Conservation (phyloP, 352 stramenopile genomes). For the Globisporangium okanoganense region DNA sequence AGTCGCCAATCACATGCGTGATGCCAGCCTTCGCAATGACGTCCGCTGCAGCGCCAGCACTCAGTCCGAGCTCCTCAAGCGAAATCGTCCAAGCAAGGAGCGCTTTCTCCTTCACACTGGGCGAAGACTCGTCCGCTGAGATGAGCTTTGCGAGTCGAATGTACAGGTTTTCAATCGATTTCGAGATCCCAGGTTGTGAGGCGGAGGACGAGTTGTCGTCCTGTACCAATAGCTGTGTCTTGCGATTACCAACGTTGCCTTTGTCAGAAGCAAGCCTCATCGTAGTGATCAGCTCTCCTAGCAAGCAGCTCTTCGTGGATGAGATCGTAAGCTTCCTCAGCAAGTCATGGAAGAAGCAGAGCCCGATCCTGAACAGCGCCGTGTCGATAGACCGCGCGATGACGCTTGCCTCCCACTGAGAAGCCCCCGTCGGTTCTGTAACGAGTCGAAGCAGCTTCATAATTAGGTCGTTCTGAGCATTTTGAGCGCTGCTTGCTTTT, state of each 20-base stretch:
- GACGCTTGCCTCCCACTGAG: constrained; percentile 9
- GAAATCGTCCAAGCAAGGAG: constrained; percentile 34
- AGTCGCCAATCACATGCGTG: constrained; percentile 9
- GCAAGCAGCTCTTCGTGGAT: constrained; percentile 33
- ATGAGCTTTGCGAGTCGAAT: constrained; percentile 39
- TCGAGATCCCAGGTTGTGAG: neutral
- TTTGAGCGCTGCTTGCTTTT: neutral
- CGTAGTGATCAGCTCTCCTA: constrained; percentile 24
- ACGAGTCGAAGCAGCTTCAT: constrained; percentile 22
- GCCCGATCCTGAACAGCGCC: constrained; percentile 23
- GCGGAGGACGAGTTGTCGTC: neutral
- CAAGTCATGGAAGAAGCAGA: constrained; percentile 49
- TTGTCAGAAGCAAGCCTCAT: neutral
- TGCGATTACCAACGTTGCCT: neutral
- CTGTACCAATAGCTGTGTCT: neutral
- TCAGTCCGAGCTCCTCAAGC: constrained; percentile 5
- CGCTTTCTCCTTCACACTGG: constrained; percentile 39
- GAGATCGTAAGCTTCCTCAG: constrained; percentile 49
- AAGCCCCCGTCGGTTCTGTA: constrained; percentile 4
- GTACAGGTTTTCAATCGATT: constrained; percentile 54
- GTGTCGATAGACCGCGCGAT: constrained; percentile 10
- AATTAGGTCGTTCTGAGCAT: neutral
- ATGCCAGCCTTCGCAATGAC: constrained; percentile 19
- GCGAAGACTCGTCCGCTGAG: constrained; percentile 30
- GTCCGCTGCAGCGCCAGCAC: constrained; percentile 1